A percentile compares a stretch with the other conserved stretches of the same genome.
Evolutionary conservation across 345 rosid species (phyloP).

Genomic region (Odontarrhena argentea): DNA sequence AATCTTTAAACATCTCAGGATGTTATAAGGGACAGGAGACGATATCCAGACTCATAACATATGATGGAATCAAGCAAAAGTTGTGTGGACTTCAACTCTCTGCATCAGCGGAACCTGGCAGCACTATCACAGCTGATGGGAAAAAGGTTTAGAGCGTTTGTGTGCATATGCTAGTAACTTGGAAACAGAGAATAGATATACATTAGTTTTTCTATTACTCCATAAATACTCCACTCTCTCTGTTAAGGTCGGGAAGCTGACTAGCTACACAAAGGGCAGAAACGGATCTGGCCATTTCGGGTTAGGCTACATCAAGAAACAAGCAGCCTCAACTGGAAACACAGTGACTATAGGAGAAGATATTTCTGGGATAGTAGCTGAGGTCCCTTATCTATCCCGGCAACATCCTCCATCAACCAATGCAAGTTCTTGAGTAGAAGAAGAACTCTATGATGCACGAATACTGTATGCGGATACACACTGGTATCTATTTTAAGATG

Average conservation of each 20-base stretch:
- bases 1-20: constrained; percentile 46
- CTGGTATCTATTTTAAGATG: constrained; percentile 22
- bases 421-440: constrained; percentile 44
- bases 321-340: constrained; percentile 54
- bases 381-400: constrained; percentile 65
- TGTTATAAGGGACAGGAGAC: constrained; percentile 98
- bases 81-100: constrained; percentile 75
- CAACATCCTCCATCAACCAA: constrained; percentile 54
- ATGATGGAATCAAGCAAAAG: constrained; percentile 82
- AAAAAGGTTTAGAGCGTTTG: constrained; percentile 54
- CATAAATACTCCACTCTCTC: constrained; percentile 5
- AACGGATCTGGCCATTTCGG: constrained; percentile 58
- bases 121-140: constrained; percentile 61
- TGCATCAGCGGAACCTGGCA: constrained; percentile 75
- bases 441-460: constrained; percentile 9
- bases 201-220: neutral
- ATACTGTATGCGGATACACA: constrained; percentile 9
- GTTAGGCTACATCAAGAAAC: constrained; percentile 74
- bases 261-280: constrained; percentile 65
- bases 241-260: constrained; percentile 70
- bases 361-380: constrained; percentile 51
- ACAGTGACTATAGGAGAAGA: constrained; percentile 63
- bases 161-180: constrained; percentile 19
- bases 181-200: neutral
- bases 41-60: constrained; percentile 78